These are phyloP conservation scores for Piromyces finnis DNA, from an alignment of 192 early-diverging fungal species.

Conservation along the genomic window DNA sequence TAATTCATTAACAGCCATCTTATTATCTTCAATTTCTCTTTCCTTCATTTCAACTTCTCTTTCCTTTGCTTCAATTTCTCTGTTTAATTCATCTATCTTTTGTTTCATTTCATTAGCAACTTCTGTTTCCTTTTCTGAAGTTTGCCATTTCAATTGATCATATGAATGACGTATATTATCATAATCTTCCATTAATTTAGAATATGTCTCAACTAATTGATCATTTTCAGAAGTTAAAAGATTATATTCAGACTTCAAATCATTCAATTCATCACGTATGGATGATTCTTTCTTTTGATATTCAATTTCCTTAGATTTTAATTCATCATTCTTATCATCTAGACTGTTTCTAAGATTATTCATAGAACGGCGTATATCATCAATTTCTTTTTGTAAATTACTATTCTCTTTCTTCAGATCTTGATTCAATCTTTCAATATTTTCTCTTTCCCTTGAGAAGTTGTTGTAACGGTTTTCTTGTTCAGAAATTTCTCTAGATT, in stretches of 20 bases:
- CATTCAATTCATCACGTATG: background rate
- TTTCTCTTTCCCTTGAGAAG: background rate
- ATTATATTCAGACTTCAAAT: background rate
- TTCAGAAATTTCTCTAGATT: background rate
- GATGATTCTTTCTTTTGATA: background rate
- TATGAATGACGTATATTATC: background rate
- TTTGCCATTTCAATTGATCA: background rate
- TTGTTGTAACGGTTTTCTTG: background rate
- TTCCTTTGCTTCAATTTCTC: background rate
- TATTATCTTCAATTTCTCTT: background rate
- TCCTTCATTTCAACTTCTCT: background rate
- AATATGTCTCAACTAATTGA: background rate
- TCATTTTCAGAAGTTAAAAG: background rate
- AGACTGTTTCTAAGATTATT: background rate
- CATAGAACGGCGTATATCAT: background rate
- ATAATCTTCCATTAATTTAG: background rate
- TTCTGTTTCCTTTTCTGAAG: background rate
- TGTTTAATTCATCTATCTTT: background rate
- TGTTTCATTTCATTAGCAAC: background rate
- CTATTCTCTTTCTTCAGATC: background rate
- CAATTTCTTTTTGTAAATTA: background rate
- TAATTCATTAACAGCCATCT: background rate
- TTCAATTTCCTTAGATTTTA: background rate
- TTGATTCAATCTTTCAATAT: background rate
- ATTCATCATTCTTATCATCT: background rate